A percentile compares a stretch with the other conserved stretches of the same genome.
Evolutionary conservation across 768 basidiomycete genomes (phyloP).

Genomic region (Kwoniella botswanensis): DNA sequence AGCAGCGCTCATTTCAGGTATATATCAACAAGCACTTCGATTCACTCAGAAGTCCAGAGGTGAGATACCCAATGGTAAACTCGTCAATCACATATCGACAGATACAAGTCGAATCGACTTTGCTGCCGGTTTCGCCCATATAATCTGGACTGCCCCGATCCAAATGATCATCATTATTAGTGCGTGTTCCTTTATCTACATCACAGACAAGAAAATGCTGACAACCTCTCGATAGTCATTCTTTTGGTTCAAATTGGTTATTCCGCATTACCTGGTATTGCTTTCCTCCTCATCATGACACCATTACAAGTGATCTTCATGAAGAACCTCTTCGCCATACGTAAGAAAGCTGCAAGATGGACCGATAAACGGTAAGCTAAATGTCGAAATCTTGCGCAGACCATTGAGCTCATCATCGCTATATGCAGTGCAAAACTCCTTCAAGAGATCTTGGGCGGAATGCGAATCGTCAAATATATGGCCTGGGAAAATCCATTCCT

Average conservation of each 20-base stretch:
- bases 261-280: constrained; percentile 48
- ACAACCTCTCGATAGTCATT: constrained; percentile 56
- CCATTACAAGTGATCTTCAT: constrained; percentile 76
- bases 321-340: constrained; percentile 71
- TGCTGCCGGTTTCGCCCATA: constrained; percentile 71
- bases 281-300: constrained; percentile 59
- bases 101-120: constrained; percentile 81
- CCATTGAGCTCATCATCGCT: not conserved
- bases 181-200: constrained; percentile 27
- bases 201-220: constrained; percentile 50
- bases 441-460: constrained; percentile 85
- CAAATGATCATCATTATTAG: constrained; percentile 41
- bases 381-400: not conserved
- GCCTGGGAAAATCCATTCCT: constrained; percentile 86
- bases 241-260: constrained; percentile 67
- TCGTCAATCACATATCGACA: constrained; percentile 81
- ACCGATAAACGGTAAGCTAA: constrained; percentile 68
- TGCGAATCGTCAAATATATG: constrained; percentile 92
- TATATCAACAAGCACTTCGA: constrained; percentile 72
- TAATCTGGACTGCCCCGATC: constrained; percentile 69
- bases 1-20: constrained; percentile 82
- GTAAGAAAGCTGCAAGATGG: constrained; percentile 80
- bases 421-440: constrained; percentile 73
- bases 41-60: constrained; percentile 80
- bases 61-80: constrained; percentile 80